Evolutionary conservation across 2,329 filamentous ascomycete species (phyloP).

Genomic region (Fusarium tricinctum): DNA sequence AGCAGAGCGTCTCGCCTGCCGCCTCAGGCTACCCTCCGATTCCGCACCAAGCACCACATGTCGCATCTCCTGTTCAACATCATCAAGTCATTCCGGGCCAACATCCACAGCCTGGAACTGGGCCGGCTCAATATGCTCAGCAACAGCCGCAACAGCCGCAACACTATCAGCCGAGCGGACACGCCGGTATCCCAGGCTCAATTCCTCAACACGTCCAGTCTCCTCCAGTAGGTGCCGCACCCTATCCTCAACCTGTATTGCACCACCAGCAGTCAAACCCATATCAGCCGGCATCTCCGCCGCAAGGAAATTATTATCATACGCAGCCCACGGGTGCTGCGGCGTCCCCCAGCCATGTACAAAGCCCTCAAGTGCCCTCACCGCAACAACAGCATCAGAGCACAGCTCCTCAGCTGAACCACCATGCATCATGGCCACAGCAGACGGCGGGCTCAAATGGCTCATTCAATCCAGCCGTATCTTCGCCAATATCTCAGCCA

Average conservation of each 20-base stretch:
- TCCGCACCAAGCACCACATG: conserved; percentile 17
- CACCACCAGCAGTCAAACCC: conserved; percentile 9
- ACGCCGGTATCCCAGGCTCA: background rate
- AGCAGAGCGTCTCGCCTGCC: conserved; percentile 10
- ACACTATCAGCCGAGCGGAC: background rate
- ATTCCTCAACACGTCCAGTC: background rate
- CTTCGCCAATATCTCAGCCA: background rate
- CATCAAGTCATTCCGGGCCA: background rate
- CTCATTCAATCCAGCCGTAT: background rate
- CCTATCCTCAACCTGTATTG: conserved; percentile 13
- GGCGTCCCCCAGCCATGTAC: background rate
- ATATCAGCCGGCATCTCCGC: background rate
- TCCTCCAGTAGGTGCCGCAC: background rate
- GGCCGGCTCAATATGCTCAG: background rate
- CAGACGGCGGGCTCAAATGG: background rate
- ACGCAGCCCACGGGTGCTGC: background rate
- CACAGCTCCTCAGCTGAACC: background rate
- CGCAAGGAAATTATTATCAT: background rate
- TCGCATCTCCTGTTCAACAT: background rate
- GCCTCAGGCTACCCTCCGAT: background rate
- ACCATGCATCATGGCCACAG: conserved; percentile 6
- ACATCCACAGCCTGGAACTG: background rate
- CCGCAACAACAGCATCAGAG: conserved; percentile 13
- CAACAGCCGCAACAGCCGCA: background rate
- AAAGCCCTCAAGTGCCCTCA: background rate